A percentile compares a stretch with the other conserved stretches of the same genome.
phyloP scores from a whole-genome alignment of 768 basidiomycete genomes.

The Pleurotus eryngii region DNA sequence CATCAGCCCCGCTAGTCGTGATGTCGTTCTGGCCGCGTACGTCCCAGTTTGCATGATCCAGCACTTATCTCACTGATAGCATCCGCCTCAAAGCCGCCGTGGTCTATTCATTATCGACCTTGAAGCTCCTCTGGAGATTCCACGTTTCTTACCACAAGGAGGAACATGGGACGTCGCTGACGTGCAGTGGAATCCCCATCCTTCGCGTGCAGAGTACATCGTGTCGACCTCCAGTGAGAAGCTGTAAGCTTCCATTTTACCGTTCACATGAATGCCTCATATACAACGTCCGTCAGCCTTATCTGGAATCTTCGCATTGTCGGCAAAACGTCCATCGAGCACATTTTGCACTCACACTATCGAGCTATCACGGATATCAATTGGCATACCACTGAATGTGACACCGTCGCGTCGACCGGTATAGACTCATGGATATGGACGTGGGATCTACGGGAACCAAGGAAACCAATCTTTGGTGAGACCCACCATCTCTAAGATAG shows the following conservation, averaged over 20 bases:
- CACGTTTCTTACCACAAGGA: slow-evolving; percentile 93
- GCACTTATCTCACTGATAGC: not conserved
- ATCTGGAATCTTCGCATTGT: slow-evolving; percentile 89
- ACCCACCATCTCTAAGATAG: slow-evolving; percentile 31
- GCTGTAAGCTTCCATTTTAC: slow-evolving; percentile 46
- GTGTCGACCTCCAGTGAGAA: slow-evolving; percentile 89
- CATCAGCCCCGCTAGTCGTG: slow-evolving; percentile 84
- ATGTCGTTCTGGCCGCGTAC: slow-evolving; percentile 88
- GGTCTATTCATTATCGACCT: slow-evolving; percentile 96
- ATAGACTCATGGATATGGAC: slow-evolving; percentile 94
- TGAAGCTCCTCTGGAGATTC: slow-evolving; percentile 79
- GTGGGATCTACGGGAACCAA: slow-evolving; percentile 80
- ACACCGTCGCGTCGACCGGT: slow-evolving; percentile 84
- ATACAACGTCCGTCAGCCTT: slow-evolving; percentile 40
- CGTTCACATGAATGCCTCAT: not conserved
- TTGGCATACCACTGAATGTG: slow-evolving; percentile 86
- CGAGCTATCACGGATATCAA: slow-evolving; percentile 98
- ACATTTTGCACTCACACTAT: slow-evolving; percentile 85
- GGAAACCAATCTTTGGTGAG: slow-evolving; percentile 76
- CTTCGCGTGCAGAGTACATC: slow-evolving; percentile 70
- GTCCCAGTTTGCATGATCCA: slow-evolving; percentile 18
- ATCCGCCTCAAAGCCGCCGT: slow-evolving; percentile 50
- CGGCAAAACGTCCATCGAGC: slow-evolving; percentile 78
- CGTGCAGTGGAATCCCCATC: slow-evolving; percentile 91
- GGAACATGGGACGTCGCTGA: slow-evolving; percentile 96